Evolutionary conservation across 2,329 filamentous ascomycete species (phyloP).

Genomic region (Dactylellina drechsleri): DNA sequence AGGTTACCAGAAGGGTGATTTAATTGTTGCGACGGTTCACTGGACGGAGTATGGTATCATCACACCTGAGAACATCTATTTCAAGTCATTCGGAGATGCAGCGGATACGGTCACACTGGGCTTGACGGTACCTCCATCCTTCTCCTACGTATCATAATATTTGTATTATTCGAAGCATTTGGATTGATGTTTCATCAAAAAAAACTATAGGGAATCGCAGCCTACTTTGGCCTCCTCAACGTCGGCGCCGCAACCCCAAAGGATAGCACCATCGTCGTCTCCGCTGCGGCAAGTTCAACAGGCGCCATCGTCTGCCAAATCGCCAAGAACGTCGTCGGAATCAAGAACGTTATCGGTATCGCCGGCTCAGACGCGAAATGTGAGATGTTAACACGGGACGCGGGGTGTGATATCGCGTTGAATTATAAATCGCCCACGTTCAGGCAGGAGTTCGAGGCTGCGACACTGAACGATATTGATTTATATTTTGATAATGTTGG

Average conservation of each 20-base stretch:
- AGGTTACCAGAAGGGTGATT: slow-evolving; percentile 59
- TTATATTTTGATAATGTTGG: slow-evolving; percentile 68
- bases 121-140: slow-evolving; percentile 13
- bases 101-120: slow-evolving; percentile 39
- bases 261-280: slow-evolving; percentile 64
- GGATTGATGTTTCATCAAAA: background rate
- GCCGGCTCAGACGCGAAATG: slow-evolving; percentile 68
- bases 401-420: slow-evolving; percentile 68
- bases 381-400: slow-evolving; percentile 64
- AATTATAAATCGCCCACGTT: slow-evolving; percentile 68
- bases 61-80: slow-evolving; percentile 58
- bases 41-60: slow-evolving; percentile 64
- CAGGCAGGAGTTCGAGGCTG: slow-evolving; percentile 64
- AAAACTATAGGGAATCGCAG: slow-evolving; percentile 62
- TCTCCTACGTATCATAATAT: too few relatives aligned
- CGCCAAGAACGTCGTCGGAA: slow-evolving; percentile 65
- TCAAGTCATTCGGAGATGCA: slow-evolving; percentile 14
- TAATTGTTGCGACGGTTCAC: slow-evolving; percentile 60
- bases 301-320: slow-evolving; percentile 67
- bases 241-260: slow-evolving; percentile 60
- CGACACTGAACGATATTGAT: slow-evolving; percentile 66
- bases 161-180: background rate
- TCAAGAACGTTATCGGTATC: slow-evolving; percentile 67
- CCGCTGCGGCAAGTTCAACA: slow-evolving; percentile 65
- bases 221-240: slow-evolving; percentile 64